phyloP scores from a whole-genome alignment of 768 basidiomycete genomes.

The Scleroderma citrinum region DNA sequence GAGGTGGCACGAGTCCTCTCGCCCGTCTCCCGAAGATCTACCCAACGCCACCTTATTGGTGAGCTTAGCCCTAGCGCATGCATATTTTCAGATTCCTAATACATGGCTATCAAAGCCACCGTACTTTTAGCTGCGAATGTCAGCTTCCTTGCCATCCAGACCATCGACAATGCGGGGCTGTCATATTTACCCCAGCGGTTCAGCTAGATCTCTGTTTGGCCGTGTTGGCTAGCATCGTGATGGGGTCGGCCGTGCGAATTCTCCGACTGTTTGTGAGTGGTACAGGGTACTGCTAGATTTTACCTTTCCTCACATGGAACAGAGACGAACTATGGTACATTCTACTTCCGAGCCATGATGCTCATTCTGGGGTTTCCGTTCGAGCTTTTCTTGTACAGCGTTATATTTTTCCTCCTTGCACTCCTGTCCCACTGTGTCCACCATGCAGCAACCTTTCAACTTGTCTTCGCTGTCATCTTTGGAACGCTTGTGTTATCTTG shows the following conservation, averaged over 20 bases:
- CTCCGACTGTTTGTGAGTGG: background rate
- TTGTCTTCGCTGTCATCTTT: too few species aligned
- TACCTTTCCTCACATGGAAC: background rate
- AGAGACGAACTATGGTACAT: background rate
- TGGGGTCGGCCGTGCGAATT: background rate
- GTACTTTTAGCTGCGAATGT: background rate
- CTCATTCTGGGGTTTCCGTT: background rate
- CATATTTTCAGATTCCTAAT: too few species aligned
- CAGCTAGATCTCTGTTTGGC: background rate
- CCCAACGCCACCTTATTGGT: background rate
- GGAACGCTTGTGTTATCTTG: too few species aligned
- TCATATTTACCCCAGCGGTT: background rate
- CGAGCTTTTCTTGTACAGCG: background rate
- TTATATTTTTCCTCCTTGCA: background rate
- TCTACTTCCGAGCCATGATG: background rate
- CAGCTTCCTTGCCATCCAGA: background rate
- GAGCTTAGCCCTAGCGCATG: background rate
- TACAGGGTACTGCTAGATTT: background rate
- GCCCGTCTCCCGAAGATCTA: background rate
- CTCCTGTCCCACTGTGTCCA: background rate
- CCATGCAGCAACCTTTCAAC: constrained; percentile 13
- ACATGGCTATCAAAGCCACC: background rate
- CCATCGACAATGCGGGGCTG: background rate
- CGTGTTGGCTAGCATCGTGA: background rate
- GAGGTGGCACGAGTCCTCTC: background rate